Evolutionary conservation across 768 basidiomycete species (phyloP).

Genomic region (Melanogaster broomeanus): DNA sequence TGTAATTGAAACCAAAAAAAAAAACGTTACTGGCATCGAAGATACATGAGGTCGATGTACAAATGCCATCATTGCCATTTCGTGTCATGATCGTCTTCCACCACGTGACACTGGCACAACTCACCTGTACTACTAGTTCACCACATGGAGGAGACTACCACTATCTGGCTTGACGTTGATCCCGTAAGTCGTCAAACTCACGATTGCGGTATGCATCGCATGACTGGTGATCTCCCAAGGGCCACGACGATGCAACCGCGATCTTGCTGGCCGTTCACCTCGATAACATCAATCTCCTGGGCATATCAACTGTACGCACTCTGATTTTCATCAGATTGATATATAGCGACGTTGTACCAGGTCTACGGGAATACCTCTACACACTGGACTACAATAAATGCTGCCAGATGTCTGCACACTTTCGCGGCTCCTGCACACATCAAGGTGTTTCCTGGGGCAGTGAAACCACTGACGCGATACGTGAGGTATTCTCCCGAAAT

Average conservation of each 20-base stretch:
- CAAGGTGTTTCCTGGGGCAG: slow-evolving; percentile 68
- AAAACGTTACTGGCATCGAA: no score
- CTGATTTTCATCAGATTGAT: background rate
- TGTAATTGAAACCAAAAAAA: no score
- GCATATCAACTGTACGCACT: slow-evolving; percentile 73
- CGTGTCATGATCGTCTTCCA: background rate
- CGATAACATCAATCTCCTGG: slow-evolving; percentile 66
- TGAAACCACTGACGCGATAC: slow-evolving; percentile 64
- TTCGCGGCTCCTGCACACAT: slow-evolving; percentile 64
- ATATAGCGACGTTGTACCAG: slow-evolving; percentile 36
- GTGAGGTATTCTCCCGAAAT: slow-evolving; percentile 73
- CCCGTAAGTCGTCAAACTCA: slow-evolving; percentile 45
- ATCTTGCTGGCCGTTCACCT: slow-evolving; percentile 75
- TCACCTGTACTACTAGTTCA: background rate
- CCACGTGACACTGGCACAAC: no score
- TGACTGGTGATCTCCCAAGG: slow-evolving; percentile 43
- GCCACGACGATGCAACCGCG: slow-evolving; percentile 88
- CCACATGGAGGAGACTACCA: slow-evolving; percentile 9
- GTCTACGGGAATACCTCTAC: slow-evolving; percentile 79
- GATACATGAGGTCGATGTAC: no score
- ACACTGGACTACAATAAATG: slow-evolving; percentile 67
- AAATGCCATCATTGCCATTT: no score
- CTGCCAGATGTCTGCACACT: slow-evolving; percentile 73
- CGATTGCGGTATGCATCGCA: background rate
- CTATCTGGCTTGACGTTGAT: slow-evolving; percentile 66